Percentiles rank a stretch among this genome's conserved stretches.
Evolutionary conservation across 2,329 filamentous ascomycete genomes (phyloP).

Genomic region (Diaporthe sp.): DNA sequence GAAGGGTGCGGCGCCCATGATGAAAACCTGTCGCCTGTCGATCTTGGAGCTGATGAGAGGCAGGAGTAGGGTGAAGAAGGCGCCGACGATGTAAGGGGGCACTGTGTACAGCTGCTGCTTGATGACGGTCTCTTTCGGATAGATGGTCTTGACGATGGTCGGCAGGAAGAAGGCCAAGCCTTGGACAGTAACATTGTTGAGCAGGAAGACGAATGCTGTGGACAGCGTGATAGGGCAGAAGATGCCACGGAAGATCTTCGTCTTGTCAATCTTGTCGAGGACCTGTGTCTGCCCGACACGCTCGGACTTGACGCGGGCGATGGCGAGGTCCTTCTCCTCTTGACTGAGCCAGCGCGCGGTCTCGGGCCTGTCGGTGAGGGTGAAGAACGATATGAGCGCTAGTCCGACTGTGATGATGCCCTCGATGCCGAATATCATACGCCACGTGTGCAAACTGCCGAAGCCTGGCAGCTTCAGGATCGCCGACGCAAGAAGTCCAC

Average conservation of each 20-base stretch:
- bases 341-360: constrained; percentile 76
- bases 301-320: constrained; percentile 78
- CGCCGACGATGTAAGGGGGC: constrained; percentile 78
- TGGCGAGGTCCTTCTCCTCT: constrained; percentile 76
- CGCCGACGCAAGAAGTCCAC: constrained; percentile 67
- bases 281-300: constrained; percentile 73
- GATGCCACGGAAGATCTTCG: constrained; percentile 73
- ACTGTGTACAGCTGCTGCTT: constrained; percentile 79
- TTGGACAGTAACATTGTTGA: constrained; percentile 80
- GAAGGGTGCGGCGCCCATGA: constrained; percentile 71
- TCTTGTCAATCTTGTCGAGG: constrained; percentile 72
- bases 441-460: constrained; percentile 70
- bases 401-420: constrained; percentile 71
- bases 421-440: constrained; percentile 80
- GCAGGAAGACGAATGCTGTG: constrained; percentile 71
- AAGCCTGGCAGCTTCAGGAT: constrained; percentile 74
- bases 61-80: constrained; percentile 74
- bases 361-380: constrained; percentile 77
- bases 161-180: constrained; percentile 79
- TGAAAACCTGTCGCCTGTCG: constrained; percentile 72
- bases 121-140: constrained; percentile 69
- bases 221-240: constrained; percentile 72
- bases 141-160: constrained; percentile 78
- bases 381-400: constrained; percentile 72
- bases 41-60: constrained; percentile 73